These are phyloP conservation scores for Mariannaea elegans DNA, from an alignment of 2,329 filamentous ascomycete genomes.

Conservation along the genomic window DNA sequence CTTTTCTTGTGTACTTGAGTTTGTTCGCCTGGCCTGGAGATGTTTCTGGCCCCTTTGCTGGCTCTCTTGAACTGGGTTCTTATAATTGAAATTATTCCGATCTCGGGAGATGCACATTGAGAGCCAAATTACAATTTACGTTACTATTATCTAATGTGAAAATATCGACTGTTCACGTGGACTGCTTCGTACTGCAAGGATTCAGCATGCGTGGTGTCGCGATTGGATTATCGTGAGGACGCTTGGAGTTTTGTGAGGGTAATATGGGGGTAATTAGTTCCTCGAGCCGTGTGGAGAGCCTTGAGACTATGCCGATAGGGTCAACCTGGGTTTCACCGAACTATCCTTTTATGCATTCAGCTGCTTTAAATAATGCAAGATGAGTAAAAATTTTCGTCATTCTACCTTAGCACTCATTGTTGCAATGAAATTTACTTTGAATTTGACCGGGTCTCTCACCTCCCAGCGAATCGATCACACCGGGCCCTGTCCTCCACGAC, in stretches of 20 bases:
- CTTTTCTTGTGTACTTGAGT: not conserved
- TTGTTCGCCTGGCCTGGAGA: not conserved
- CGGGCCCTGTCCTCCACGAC: too few relatives aligned
- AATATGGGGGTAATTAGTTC: conserved; percentile 19
- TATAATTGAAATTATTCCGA: conserved; percentile 6
- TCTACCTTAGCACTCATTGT: too few relatives aligned
- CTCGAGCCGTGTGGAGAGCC: conserved; percentile 4
- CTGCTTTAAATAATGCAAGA: not conserved
- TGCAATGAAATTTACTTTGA: too few relatives aligned
- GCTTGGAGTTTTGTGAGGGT: conserved; percentile 19
- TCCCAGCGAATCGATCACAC: too few relatives aligned
- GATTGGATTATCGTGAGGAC: conserved; percentile 9
- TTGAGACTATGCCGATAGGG: not conserved
- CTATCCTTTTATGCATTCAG: not conserved
- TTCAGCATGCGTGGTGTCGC: not conserved
- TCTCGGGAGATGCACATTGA: conserved; percentile 1
- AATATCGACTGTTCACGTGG: conserved; percentile 7
- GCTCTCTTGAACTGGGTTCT: not conserved
- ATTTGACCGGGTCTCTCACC: not conserved
- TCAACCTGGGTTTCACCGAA: not conserved
- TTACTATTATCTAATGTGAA: conserved; percentile 14
- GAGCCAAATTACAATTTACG: conserved; percentile 4
- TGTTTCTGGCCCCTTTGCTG: not conserved
- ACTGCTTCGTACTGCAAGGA: not conserved
- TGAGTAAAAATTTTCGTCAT: not conserved